Evolutionary conservation across 2,329 filamentous ascomycete genomes (phyloP), one percentile per base, ranked within the genome.

Genomic region (Verticillium albo-atrum): DNA sequence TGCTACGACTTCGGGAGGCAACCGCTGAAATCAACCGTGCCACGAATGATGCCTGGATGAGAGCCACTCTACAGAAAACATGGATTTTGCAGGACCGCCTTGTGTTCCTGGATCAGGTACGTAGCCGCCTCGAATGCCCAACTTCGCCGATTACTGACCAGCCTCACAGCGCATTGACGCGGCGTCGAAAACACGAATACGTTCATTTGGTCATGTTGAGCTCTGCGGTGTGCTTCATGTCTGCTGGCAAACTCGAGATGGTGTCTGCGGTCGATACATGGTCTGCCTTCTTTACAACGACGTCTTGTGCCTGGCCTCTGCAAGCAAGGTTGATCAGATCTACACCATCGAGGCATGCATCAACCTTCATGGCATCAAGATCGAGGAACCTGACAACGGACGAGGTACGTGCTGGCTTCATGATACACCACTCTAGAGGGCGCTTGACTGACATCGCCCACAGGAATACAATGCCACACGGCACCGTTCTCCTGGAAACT

Each of bases 401-500:
- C 82, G 86, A 80, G 91, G 91, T 85, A 72, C 71, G 77, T 54
- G 42, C 65, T 61, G 60, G 37, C 51, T 12, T 3, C 9, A n/a
- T 32, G 23, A 10, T 37, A 20, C 9, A n/a, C n/a, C 10, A 26
- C 6, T 27, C 4, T 27, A 3, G 30, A 15, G 14, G 30, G 14
- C 53, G 61, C 47, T 6, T 7, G 59, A 55, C 66, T 71, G 47
- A 71, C 54, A 14, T 57, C 9, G 58, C n/a, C 23, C 54, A 53
- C 62, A 96, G 92, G 92, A 0, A 72, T 98, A 7, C 92, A 94
- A 78, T 97, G 92, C 68, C 89, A 95, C 63, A 91, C 90, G 3
- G 90, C 91, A 1, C 87, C 90, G 0, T 91, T 91, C 71, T 95
- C 92, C 1, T 98, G 93, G 94, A 99, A 98, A 71, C 68, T 97